Base-by-base conservation (phyloP, 139 green algal genomes). In the Chara braunii region DNA sequence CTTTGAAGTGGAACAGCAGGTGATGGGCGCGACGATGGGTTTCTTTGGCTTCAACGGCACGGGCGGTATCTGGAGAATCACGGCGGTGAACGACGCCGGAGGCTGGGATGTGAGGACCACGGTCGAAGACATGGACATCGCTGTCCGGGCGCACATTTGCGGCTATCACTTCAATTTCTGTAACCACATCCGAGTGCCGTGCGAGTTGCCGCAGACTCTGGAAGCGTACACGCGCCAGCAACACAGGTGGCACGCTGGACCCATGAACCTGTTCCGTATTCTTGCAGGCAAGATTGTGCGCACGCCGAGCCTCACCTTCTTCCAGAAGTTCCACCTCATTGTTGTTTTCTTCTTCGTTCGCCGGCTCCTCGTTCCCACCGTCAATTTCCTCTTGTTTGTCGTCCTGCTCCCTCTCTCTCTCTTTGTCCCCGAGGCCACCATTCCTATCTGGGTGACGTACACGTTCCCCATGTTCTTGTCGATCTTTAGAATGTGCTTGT, bases 211-310 rank as follows among this genome's bases (percentile, higher is more conserved):
- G 14, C 85, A 81, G 64, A 87, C 79, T 51, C 91, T 95, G 66
- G 88, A 85, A 30, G 87, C 90, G 2, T 98, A 94, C 83, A 84
- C 88, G 75, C 97, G 94, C 75, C 92, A 98, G 86, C 92, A 98
- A 82, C 92, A 96, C 82, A 82, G 92, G 60, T 97, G 86, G 85
- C 63, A 68, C 28, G 88, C 87, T 8, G 87, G 87, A 24, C 65
- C 65, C 23, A 71, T 74, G 65, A 40, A 71, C 55, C 65, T 74
- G 26, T 74, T 74, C 62, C 43, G 43, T n/a, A 29, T 67, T 14
- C n/a, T n/a, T n/a, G n/a, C n/a, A n/a, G n/a, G n/a, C n/a, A n/a
- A n/a, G n/a, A n/a, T n/a, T n/a, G n/a, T n/a, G n/a, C n/a, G n/a
- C n/a, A n/a, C n/a, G n/a, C n/a, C n/a, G n/a, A n/a, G n/a, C n/a